Evolutionary conservation across 2,329 filamentous ascomycete species (phyloP), one percentile per base, ranked within the genome.

Genomic region (Cercospora sp.): DNA sequence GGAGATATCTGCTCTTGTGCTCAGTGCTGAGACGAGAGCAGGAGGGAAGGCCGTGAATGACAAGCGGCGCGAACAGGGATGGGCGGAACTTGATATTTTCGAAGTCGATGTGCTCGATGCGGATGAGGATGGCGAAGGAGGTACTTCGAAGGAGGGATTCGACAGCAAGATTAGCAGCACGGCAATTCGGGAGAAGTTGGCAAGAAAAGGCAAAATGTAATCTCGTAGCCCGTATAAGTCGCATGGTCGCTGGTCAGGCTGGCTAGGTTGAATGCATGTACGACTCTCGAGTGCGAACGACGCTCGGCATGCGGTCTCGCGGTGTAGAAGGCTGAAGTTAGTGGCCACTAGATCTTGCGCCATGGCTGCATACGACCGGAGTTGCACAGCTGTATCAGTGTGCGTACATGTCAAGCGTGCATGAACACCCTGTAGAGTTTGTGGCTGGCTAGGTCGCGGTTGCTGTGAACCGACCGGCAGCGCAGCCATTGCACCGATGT

Each of bases 101-200:
- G 94, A 97, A 78, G 92, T 98, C 30, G 92, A 95, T 75, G 92
- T 98, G 13, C 84, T 99, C 16, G 91, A 94, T 79, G 86, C 89
- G 2, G 84, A 53, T 80, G 82, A n/a, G 13, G 71, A 72, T 30
- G 78, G 80, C 45, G 78, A 80, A 9, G 68, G 67, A 8, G 64
- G 67, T 28, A 78, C 80, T 53, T 78, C 81, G 12, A 75, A 73
- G 59, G 86, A 89, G 66, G 85, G 86, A 71, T 97, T 96, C 79
- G 87, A 89, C 28, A 86, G 87, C 69, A 98, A 97, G 82, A 91
- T 97, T 73, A 97, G 93, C 83, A 97, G 94, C 80, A 96, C 94
- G 0, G 91, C 91, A 67, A 97, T 97, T 45, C 70, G 78, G 26
- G 75, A 76, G 65, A 78, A 76, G 70, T 53, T 78, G 26, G 73